Evolutionary conservation across 1,284 basidiomycete genomes (phyloP).

Genomic region (Ceratobasidium papillatum): DNA sequence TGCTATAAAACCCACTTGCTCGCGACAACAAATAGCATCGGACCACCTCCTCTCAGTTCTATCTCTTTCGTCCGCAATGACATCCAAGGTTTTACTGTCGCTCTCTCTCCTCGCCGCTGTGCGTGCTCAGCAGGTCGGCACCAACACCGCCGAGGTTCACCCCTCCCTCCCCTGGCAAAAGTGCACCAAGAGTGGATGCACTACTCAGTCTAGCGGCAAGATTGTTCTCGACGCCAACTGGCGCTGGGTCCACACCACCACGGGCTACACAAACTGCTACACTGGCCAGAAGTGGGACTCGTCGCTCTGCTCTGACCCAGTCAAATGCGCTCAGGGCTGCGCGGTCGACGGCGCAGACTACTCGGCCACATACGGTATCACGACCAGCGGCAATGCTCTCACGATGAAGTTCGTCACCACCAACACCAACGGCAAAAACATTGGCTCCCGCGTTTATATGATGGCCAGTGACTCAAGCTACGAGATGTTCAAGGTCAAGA

Average conservation of each 20-base stretch:
- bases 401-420: conserved; percentile 84
- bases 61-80: conserved; percentile 3
- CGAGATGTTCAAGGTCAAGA: conserved; percentile 62
- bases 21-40: conserved; percentile 1
- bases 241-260: conserved; percentile 39
- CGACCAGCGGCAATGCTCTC: conserved; percentile 58
- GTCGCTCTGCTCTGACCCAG: conserved; percentile 58
- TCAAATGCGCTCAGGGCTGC: conserved; percentile 60
- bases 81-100: conserved; percentile 37
- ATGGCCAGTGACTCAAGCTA: conserved; percentile 56
- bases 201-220: background rate
- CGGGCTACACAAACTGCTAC: conserved; percentile 60
- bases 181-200: conserved; percentile 21
- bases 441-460: conserved; percentile 69
- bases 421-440: conserved; percentile 70
- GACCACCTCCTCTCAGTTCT: background rate
- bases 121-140: conserved; percentile 28
- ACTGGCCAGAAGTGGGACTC: conserved; percentile 52
- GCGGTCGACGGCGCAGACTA: conserved; percentile 69
- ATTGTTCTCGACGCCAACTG: conserved; percentile 41
- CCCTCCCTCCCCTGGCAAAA: conserved; percentile 29
- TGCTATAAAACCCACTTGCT: conserved; percentile 8
- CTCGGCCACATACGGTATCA: conserved; percentile 58
- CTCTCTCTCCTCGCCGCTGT: conserved; percentile 41
- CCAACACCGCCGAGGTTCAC: conserved; percentile 33